Evolutionary conservation across 1,284 basidiomycete species (phyloP).

Genomic region (Phlebopus sp.): DNA sequence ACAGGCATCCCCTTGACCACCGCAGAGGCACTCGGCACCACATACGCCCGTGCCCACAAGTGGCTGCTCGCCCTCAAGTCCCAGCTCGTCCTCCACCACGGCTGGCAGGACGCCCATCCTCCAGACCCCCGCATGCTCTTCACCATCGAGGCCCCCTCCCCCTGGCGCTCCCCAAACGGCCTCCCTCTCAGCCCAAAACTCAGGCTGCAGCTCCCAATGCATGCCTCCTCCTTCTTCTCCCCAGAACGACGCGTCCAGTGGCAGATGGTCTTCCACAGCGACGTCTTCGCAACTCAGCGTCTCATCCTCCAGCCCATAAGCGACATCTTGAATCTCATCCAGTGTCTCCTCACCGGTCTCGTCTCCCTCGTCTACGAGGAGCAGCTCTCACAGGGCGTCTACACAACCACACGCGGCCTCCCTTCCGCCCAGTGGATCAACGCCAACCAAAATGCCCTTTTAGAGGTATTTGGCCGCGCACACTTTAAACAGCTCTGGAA

Average conservation of each 20-base stretch:
- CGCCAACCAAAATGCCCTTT: conserved; percentile 59
- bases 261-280: conserved; percentile 85
- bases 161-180: conserved; percentile 69
- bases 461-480: conserved; percentile 66
- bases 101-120: conserved; percentile 61
- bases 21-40: conserved; percentile 72
- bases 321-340: conserved; percentile 73
- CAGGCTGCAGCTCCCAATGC: conserved; percentile 66
- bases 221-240: conserved; percentile 80
- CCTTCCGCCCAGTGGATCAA: conserved; percentile 73
- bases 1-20: conserved; percentile 76
- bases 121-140: conserved; percentile 70
- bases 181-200: conserved; percentile 72
- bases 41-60: conserved; percentile 73
- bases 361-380: conserved; percentile 76
- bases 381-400: conserved; percentile 57
- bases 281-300: conserved; percentile 74
- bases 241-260: conserved; percentile 78
- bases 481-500: conserved; percentile 70
- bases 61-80: conserved; percentile 63
- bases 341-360: conserved; percentile 78
- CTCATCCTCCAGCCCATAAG: conserved; percentile 73
- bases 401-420: conserved; percentile 73
- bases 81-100: conserved; percentile 61
- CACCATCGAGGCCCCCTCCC: conserved; percentile 70